Conservation (phyloP, 1,284 basidiomycete genomes). For the Irpex sp. region DNA sequence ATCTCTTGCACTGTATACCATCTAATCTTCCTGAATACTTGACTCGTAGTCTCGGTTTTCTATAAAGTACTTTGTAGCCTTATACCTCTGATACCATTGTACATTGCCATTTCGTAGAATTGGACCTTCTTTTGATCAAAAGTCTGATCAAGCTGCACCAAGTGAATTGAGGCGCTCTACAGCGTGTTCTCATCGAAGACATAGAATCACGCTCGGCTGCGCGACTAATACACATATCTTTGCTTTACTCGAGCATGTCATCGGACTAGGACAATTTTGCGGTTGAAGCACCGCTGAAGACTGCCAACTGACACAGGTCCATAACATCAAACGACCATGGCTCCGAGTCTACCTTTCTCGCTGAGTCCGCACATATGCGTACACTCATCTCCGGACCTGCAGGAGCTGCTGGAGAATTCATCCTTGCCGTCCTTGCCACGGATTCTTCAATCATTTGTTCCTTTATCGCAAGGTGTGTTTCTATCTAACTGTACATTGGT, state of each 20-base stretch:
- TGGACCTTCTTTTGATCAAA: too few species aligned
- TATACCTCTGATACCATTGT: not conserved
- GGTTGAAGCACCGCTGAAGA: not conserved
- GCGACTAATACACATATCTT: not conserved
- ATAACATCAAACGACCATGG: constrained; percentile 6
- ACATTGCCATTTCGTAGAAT: too few species aligned
- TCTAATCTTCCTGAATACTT: not conserved
- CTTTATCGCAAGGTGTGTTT: constrained; percentile 68
- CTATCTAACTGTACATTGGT: not conserved
- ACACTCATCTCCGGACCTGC: constrained; percentile 64
- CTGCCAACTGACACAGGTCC: not conserved
- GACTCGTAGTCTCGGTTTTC: not conserved
- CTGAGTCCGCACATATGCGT: constrained; percentile 78
- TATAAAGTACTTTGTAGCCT: not conserved
- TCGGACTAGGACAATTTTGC: not conserved
- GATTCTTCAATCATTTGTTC: constrained; percentile 78
- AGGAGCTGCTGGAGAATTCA: constrained; percentile 49
- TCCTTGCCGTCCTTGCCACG: constrained; percentile 64
- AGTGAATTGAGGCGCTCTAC: not conserved
- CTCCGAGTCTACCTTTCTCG: constrained; percentile 57
- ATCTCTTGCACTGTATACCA: not conserved
- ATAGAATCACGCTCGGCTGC: not conserved
- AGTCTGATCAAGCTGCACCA: too few species aligned
- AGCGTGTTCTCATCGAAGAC: not conserved
- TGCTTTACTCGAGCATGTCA: not conserved